These are phyloP conservation scores for Magnolia changhungtana DNA, from an alignment of 164 flowering plant species.

Conservation along the genomic window DNA sequence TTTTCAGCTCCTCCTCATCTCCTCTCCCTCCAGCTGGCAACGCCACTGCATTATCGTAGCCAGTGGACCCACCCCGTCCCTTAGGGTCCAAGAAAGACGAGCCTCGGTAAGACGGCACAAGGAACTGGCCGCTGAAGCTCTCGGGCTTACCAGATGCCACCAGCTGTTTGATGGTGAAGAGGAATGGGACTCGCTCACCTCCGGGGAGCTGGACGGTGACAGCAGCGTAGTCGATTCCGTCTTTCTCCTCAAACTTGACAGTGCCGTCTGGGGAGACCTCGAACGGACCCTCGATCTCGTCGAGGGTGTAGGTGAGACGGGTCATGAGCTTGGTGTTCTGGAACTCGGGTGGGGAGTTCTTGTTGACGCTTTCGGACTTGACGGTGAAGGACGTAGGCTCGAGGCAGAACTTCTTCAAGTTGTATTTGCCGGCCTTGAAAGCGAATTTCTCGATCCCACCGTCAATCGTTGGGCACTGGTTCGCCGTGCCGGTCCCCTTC, in stretches of 20 bases:
- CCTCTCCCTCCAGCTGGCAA: slow-evolving; percentile 98
- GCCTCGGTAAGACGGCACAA: slow-evolving; percentile 92
- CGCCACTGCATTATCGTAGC: slow-evolving; percentile 92
- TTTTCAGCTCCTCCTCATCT: slow-evolving; percentile 87
- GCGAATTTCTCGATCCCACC: slow-evolving; percentile 67
- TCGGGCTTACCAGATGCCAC: slow-evolving; percentile 94
- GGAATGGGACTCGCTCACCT: slow-evolving; percentile 94
- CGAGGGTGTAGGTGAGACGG: slow-evolving; percentile 93
- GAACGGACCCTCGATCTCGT: slow-evolving; percentile 96
- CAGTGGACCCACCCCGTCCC: slow-evolving; percentile 94
- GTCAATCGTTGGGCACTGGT: slow-evolving; percentile 92
- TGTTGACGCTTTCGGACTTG: slow-evolving; percentile 82
- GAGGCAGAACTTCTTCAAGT: slow-evolving; percentile 79
- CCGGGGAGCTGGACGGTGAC: slow-evolving; percentile 97
- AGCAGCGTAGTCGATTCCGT: slow-evolving; percentile 93
- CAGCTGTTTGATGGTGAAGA: slow-evolving; percentile 83
- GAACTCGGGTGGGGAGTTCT: slow-evolving; percentile 84
- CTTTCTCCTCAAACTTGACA: slow-evolving; percentile 86
- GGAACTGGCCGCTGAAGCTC: slow-evolving; percentile 63
- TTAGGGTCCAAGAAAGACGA: slow-evolving; percentile 97
- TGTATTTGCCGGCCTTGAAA: slow-evolving; percentile 87
- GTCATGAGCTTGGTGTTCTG: slow-evolving; percentile 99
- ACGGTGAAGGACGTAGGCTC: slow-evolving; percentile 98
- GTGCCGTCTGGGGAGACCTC: slow-evolving; percentile 77
- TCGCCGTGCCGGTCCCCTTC: slow-evolving; percentile 94